These are phyloP conservation scores for Dioscorea alata DNA, from an alignment of 106 monocot genomes.

Conservation along the genomic window DNA sequence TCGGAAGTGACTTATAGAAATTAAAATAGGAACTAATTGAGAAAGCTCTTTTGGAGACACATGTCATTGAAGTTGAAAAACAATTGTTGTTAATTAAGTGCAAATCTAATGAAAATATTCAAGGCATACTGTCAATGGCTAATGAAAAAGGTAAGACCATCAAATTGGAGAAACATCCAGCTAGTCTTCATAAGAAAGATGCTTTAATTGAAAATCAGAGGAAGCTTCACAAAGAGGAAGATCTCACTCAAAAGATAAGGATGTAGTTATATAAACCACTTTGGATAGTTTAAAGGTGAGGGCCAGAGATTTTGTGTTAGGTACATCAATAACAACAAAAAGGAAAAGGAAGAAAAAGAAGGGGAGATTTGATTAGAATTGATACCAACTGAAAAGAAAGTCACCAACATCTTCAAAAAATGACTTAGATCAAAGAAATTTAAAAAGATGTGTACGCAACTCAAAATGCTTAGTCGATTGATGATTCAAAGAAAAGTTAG, in stretches of 20 bases:
- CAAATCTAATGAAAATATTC: slow-evolving; percentile 52
- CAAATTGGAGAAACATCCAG: slow-evolving; percentile 30
- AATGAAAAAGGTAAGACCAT: slow-evolving; percentile 34
- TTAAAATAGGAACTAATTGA: slow-evolving; percentile 35
- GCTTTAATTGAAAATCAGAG: slow-evolving; percentile 31
- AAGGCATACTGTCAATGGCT: slow-evolving; percentile 28
- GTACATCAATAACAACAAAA: neutral
- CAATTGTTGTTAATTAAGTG: slow-evolving; percentile 28
- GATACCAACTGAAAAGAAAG: too few relatives aligned
- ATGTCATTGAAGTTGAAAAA: slow-evolving; percentile 37
- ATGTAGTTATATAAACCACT: slow-evolving; percentile 2
- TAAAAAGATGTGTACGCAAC: too few relatives aligned
- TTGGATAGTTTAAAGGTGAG: slow-evolving; percentile 13
- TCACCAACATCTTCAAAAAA: too few relatives aligned
- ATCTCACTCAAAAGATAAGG: neutral
- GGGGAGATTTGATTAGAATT: too few relatives aligned
- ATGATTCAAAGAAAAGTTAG: too few relatives aligned
- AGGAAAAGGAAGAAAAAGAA: slow-evolving; percentile 30
- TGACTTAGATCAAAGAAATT: too few relatives aligned
- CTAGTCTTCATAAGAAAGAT: slow-evolving; percentile 37
- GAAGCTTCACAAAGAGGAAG: slow-evolving; percentile 24
- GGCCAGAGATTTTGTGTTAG: slow-evolving; percentile 44
- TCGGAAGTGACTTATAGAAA: slow-evolving; percentile 33
- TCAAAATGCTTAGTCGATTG: too few relatives aligned
- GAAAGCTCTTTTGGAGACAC: slow-evolving; percentile 35